phyloP scores from a whole-genome alignment of 2,329 filamentous ascomycete species.

The Penicillium sp. region DNA sequence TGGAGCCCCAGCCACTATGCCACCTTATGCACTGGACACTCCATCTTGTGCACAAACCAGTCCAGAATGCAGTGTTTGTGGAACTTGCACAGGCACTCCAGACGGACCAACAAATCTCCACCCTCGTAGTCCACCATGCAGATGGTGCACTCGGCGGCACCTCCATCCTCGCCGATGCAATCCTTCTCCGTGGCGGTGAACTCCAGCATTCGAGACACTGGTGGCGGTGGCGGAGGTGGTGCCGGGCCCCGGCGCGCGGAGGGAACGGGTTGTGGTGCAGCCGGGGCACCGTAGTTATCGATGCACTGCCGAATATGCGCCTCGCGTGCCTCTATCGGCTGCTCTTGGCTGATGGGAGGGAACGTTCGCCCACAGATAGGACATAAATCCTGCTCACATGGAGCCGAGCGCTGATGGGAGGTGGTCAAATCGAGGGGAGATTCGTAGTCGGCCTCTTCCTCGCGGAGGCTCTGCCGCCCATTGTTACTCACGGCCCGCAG shows the following conservation, averaged over 20 bases:
- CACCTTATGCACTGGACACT: constrained; percentile 62
- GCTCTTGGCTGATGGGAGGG: constrained; percentile 37
- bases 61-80: constrained; percentile 60
- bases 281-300: constrained; percentile 31
- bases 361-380: constrained; percentile 46
- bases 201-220: constrained; percentile 40
- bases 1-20: constrained; percentile 5
- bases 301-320: constrained; percentile 48
- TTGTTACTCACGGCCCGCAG: constrained; percentile 16
- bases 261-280: constrained; percentile 11
- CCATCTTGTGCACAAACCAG: constrained; percentile 61
- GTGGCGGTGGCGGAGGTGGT: constrained; percentile 21
- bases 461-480: constrained; percentile 10
- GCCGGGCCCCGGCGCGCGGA: constrained; percentile 9
- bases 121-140: constrained; percentile 65
- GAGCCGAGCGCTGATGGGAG: constrained; percentile 17
- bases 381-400: constrained; percentile 48
- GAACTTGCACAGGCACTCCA: constrained; percentile 66
- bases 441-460: background rate
- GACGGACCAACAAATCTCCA: constrained; percentile 58
- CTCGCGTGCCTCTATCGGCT: constrained; percentile 44
- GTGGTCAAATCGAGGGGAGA: background rate
- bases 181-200: constrained; percentile 65
- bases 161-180: constrained; percentile 55
- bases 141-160: constrained; percentile 60